Evolutionary conservation across 805 yeast species (phyloP).

Genomic region (Cyberlindnera lachancei): DNA sequence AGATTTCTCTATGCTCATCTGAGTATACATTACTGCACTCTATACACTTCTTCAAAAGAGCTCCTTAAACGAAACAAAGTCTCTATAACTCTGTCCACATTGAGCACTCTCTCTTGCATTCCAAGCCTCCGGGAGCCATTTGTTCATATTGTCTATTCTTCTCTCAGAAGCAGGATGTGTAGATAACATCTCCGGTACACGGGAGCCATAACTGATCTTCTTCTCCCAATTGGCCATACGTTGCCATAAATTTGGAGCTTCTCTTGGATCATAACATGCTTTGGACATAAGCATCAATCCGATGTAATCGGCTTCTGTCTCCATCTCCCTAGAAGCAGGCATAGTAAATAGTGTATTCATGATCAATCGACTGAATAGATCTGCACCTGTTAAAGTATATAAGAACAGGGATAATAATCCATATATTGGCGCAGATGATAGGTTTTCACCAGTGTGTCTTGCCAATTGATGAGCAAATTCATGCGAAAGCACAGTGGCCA

Average conservation of each 20-base stretch:
- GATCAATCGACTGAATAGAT: conserved; percentile 44
- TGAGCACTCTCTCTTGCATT: conserved; percentile 9
- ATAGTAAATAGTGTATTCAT: conserved; percentile 50
- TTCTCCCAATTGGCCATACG: conserved; percentile 60
- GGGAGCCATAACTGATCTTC: conserved; percentile 18
- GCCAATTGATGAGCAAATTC: conserved; percentile 94
- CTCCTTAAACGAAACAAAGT: too few species aligned
- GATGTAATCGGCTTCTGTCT: conserved; percentile 90
- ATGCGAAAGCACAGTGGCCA: conserved; percentile 92
- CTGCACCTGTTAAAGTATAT: conserved; percentile 56
- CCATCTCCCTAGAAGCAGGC: conserved; percentile 92
- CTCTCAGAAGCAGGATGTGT: conserved; percentile 86
- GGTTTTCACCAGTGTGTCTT: conserved; percentile 79
- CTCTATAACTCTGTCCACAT: too few species aligned
- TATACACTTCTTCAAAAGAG: too few species aligned
- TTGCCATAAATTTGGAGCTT: conserved; percentile 72
- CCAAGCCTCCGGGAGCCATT: conserved; percentile 57
- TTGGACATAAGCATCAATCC: conserved; percentile 88
- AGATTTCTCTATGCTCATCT: too few species aligned
- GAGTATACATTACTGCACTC: too few species aligned
- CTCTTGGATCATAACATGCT: conserved; percentile 78
- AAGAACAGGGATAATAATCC: conserved; percentile 43
- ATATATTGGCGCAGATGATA: conserved; percentile 71
- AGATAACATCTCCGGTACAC: conserved; percentile 56
- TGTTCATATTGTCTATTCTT: conserved; percentile 58